phyloP scores from a whole-genome alignment of 345 rosid species.

The Hypericum perforatum region DNA sequence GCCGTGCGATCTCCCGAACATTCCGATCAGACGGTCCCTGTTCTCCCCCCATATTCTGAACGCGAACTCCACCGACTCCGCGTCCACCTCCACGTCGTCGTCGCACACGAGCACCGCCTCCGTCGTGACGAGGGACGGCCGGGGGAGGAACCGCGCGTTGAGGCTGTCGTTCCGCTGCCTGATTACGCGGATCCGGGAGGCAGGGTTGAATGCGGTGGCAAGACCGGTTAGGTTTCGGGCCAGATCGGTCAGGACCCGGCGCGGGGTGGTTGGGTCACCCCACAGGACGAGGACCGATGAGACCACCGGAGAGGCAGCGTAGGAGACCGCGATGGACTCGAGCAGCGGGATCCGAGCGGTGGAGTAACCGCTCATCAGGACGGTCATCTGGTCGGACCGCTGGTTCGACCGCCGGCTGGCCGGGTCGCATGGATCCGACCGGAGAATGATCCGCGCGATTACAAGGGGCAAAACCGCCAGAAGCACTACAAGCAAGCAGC shows the following conservation, averaged over 20 bases:
- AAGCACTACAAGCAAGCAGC: not conserved
- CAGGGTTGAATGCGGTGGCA: slow-evolving; percentile 31
- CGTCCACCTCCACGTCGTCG: slow-evolving; percentile 6
- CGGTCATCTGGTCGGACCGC: slow-evolving; percentile 55
- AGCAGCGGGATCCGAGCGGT: slow-evolving; percentile 53
- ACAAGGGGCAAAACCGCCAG: slow-evolving; percentile 1
- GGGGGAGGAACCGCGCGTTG: slow-evolving; percentile 54
- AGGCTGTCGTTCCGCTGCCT: slow-evolving; percentile 55
- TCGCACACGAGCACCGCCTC: not conserved
- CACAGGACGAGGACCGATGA: slow-evolving; percentile 49
- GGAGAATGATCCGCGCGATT: slow-evolving; percentile 16
- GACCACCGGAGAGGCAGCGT: slow-evolving; percentile 41
- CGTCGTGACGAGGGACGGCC: slow-evolving; percentile 17
- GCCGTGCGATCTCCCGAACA: slow-evolving; percentile 55
- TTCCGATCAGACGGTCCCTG: slow-evolving; percentile 26
- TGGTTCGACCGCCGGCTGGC: slow-evolving; percentile 18
- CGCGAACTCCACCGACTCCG: not conserved
- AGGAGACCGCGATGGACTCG: slow-evolving; percentile 40
- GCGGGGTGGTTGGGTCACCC: slow-evolving; percentile 56
- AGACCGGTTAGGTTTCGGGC: slow-evolving; percentile 32
- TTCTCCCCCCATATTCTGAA: not conserved
- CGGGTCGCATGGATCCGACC: slow-evolving; percentile 32
- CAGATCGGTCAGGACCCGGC: slow-evolving; percentile 25
- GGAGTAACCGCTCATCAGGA: slow-evolving; percentile 71
- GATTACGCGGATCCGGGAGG: slow-evolving; percentile 37